Percentiles rank a stretch among this genome's conserved stretches.
These are phyloP conservation scores for Puccinia triticina DNA, from an alignment of 1,284 basidiomycete genomes.

Conservation along the genomic window DNA sequence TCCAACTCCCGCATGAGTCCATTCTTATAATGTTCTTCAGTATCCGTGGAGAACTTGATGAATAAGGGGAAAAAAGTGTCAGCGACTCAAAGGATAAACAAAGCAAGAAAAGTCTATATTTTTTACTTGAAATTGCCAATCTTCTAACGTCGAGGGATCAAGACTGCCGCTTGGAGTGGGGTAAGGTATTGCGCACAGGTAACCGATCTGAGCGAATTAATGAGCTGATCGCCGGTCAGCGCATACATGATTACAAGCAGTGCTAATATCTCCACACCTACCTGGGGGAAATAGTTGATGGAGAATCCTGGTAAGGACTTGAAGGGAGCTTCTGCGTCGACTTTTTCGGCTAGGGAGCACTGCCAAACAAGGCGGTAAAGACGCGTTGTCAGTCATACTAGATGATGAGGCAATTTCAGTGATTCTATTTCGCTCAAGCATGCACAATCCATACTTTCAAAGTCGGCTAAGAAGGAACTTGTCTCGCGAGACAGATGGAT, in stretches of 20 bases:
- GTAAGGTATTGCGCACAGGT: slow-evolving; percentile 35
- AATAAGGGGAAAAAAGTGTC: background rate
- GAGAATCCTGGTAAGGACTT: slow-evolving; percentile 26
- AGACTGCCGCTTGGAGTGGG: slow-evolving; percentile 2
- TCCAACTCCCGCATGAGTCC: slow-evolving; percentile 43
- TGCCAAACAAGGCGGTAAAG: background rate
- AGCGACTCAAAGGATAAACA: background rate
- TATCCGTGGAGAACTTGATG: slow-evolving; percentile 43
- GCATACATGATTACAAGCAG: background rate
- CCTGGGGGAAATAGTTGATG: slow-evolving; percentile 49
- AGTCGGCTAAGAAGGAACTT: background rate
- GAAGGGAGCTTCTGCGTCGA: slow-evolving; percentile 16
- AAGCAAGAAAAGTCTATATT: background rate
- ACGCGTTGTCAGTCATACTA: background rate
- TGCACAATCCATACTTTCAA: background rate
- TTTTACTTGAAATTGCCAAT: slow-evolving; percentile 47
- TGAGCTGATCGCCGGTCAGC: background rate
- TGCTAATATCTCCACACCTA: background rate
- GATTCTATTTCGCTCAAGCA: background rate
- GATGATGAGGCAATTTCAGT: background rate
- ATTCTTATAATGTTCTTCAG: slow-evolving; percentile 46
- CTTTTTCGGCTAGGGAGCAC: slow-evolving; percentile 29
- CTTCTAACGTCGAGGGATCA: slow-evolving; percentile 23
- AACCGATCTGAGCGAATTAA: slow-evolving; percentile 39
- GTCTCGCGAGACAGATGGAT: background rate